phyloP scores from a whole-genome alignment of 129 eudicot species.

The Pittosporum tobira region DNA sequence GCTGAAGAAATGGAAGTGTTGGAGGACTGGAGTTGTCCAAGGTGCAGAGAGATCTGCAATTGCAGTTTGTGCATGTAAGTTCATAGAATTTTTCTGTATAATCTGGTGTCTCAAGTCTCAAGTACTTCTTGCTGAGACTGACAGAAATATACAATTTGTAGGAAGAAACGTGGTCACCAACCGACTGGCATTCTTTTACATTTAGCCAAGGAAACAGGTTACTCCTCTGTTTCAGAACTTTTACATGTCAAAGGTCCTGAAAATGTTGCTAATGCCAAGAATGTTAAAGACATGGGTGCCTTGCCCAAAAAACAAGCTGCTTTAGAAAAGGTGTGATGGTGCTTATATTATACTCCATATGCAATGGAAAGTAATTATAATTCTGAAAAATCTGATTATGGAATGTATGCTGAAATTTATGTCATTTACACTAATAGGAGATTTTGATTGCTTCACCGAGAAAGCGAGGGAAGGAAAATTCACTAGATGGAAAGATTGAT shows the following conservation, averaged over 20 bases:
- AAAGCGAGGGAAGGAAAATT: slow-evolving; percentile 64
- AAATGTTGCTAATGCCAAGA: slow-evolving; percentile 21
- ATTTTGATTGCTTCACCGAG: slow-evolving; percentile 32
- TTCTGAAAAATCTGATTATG: background rate
- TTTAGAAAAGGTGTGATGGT: slow-evolving; percentile 29
- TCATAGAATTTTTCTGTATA: background rate
- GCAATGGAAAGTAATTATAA: background rate
- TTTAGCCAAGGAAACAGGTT: slow-evolving; percentile 72
- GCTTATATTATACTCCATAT: background rate
- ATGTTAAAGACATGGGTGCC: slow-evolving; percentile 24
- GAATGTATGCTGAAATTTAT: background rate
- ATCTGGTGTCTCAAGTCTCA: background rate
- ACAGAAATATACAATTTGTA: slow-evolving; percentile 14
- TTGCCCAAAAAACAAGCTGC: slow-evolving; percentile 31
- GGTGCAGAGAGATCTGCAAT: slow-evolving; percentile 77
- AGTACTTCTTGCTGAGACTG: background rate
- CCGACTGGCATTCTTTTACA: slow-evolving; percentile 66
- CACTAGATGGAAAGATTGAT: slow-evolving; percentile 38
- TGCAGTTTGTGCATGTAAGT: slow-evolving; percentile 84
- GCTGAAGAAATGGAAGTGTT: slow-evolving; percentile 54
- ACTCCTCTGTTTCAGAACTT: slow-evolving; percentile 81
- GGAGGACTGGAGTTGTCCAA: slow-evolving; percentile 81
- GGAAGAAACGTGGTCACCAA: slow-evolving; percentile 77
- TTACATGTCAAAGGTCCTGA: slow-evolving; percentile 46
- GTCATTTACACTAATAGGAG: slow-evolving; percentile 24